Evolutionary conservation across 2,329 filamentous ascomycete genomes (phyloP).

Genomic region (Venturia aucupariae): DNA sequence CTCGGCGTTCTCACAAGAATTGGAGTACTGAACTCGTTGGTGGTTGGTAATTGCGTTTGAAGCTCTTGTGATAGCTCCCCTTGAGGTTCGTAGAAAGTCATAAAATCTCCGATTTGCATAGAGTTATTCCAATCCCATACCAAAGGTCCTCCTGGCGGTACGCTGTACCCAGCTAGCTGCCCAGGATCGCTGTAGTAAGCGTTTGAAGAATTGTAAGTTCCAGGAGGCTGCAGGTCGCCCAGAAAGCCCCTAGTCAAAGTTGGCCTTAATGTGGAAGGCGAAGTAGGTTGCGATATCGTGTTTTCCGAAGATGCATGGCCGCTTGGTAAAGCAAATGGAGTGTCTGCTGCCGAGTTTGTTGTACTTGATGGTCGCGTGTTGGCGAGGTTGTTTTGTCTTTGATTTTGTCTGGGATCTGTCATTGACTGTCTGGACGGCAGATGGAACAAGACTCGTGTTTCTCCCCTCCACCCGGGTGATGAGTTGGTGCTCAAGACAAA

Average conservation of each 20-base stretch:
- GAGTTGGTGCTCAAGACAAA: background rate
- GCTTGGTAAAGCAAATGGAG: background rate
- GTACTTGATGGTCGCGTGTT: background rate
- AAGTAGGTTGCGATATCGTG: slow-evolving; percentile 5
- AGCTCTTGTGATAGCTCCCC: slow-evolving; percentile 35
- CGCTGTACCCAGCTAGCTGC: slow-evolving; percentile 11
- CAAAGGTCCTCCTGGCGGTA: slow-evolving; percentile 19
- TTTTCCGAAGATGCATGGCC: slow-evolving; percentile 2
- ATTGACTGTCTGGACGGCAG: slow-evolving; percentile 2
- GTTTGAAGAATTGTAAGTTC: background rate
- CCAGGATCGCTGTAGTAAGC: background rate
- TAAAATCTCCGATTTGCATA: slow-evolving; percentile 25
- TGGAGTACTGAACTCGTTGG: slow-evolving; percentile 32
- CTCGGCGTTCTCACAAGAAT: slow-evolving; percentile 17
- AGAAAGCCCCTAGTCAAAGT: background rate
- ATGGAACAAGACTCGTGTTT: background rate
- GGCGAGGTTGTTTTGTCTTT: background rate
- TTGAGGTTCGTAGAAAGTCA: slow-evolving; percentile 35
- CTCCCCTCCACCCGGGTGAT: background rate
- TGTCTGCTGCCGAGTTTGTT: background rate
- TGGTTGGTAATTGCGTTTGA: slow-evolving; percentile 21
- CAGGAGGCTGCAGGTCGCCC: background rate
- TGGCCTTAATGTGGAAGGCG: slow-evolving; percentile 1
- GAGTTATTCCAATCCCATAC: slow-evolving; percentile 32
- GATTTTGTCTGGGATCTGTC: slow-evolving; percentile 1